Evolutionary conservation across 768 basidiomycete genomes (phyloP).

Genomic region (Rhizopogon rudus): DNA sequence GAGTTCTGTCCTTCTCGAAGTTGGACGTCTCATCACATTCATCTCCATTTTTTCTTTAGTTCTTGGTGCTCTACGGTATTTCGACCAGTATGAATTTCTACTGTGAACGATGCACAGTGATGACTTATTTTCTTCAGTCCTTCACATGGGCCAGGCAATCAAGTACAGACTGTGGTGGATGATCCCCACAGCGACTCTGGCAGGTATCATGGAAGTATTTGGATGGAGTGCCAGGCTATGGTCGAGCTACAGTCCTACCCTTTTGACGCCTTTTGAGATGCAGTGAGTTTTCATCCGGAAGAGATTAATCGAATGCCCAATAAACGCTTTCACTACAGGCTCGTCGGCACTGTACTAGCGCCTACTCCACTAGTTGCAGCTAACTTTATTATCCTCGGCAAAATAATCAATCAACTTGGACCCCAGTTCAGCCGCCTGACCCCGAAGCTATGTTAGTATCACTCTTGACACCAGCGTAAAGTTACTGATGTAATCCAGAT

Average conservation of each 20-base stretch:
- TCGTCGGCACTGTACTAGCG: constrained; percentile 41
- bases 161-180: constrained; percentile 48
- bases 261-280: constrained; percentile 33
- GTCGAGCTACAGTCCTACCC: constrained; percentile 31
- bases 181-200: constrained; percentile 41
- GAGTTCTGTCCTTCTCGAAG: background rate
- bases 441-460: constrained; percentile 22
- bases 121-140: constrained; percentile 23
- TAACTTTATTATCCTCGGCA: constrained; percentile 50
- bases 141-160: constrained; percentile 42
- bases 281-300: constrained; percentile 29
- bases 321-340: constrained; percentile 9
- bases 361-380: constrained; percentile 56
- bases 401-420: constrained; percentile 40
- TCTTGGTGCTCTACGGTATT: constrained; percentile 36
- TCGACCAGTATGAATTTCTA: constrained; percentile 29
- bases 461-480: background rate
- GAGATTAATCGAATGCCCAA: background rate
- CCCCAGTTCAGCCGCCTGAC: constrained; percentile 45
- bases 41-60: constrained; percentile 8
- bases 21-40: background rate
- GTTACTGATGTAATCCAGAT: constrained; percentile 5
- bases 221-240: constrained; percentile 56
- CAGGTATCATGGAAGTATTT: constrained; percentile 44
- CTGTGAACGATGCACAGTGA: background rate